These are phyloP conservation scores for Madurella mycetomatis DNA, from an alignment of 2,329 filamentous ascomycete genomes.

Conservation along the genomic window DNA sequence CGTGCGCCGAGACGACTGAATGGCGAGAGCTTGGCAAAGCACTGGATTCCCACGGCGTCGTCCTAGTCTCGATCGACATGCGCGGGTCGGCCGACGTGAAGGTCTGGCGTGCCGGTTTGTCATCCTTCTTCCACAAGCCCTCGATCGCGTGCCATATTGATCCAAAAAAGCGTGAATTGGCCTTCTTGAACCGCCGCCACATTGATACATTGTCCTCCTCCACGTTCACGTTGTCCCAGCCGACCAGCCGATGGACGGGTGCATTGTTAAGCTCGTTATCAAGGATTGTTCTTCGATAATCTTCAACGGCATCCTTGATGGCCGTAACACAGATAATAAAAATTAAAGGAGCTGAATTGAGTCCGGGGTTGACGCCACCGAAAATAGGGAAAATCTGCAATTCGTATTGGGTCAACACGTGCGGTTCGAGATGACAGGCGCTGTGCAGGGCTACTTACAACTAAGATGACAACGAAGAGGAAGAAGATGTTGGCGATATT, in stretches of 20 bases:
- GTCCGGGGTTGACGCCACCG: conserved; percentile 80
- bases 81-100: conserved; percentile 54
- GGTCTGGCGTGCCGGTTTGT: conserved; percentile 45
- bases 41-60: conserved; percentile 50
- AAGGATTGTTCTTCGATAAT: conserved; percentile 84
- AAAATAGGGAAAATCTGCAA: conserved; percentile 92
- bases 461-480: conserved; percentile 89
- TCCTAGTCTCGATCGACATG: conserved; percentile 61
- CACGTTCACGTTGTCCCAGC: conserved; percentile 92
- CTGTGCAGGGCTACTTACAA: conserved; percentile 59
- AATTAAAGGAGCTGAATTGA: conserved; percentile 88
- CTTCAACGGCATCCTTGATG: conserved; percentile 92
- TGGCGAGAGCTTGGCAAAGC: conserved; percentile 47
- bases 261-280: conserved; percentile 96
- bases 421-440: background rate
- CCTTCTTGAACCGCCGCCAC: conserved; percentile 92
- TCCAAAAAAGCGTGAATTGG: conserved; percentile 59
- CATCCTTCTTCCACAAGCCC: conserved; percentile 45
- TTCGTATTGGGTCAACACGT: conserved; percentile 24
- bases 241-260: conserved; percentile 80
- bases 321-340: conserved; percentile 85
- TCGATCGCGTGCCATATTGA: conserved; percentile 48
- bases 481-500: conserved; percentile 99
- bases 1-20: conserved; percentile 52
- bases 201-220: conserved; percentile 76